Percentiles rank a stretch among this genome's conserved stretches.
These are phyloP conservation scores for Sabuloglossum arenarium DNA, from an alignment of 495 filamentous ascomycete species.

Conservation along the genomic window DNA sequence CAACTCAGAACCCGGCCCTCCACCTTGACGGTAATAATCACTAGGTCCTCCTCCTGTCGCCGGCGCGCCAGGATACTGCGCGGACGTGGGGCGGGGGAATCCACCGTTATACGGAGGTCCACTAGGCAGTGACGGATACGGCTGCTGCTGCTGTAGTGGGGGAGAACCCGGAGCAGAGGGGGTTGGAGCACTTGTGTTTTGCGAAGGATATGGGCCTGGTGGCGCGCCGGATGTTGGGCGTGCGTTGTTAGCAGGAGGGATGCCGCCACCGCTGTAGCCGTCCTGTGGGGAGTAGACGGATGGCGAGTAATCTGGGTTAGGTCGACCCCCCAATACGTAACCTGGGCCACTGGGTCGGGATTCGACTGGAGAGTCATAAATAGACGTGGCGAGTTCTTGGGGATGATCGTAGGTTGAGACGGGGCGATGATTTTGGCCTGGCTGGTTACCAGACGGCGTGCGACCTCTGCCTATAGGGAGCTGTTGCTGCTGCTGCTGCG, in stretches of 20 bases:
- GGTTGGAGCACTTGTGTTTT: not conserved
- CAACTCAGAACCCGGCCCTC: not conserved
- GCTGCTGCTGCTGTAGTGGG: not conserved
- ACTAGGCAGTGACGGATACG: not conserved
- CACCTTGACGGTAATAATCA: not conserved
- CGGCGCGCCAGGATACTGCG: not conserved
- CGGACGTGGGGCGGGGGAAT: not conserved
- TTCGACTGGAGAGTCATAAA: constrained; percentile 63
- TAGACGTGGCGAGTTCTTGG: constrained; percentile 68
- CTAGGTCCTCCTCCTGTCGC: not conserved
- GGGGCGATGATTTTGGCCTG: constrained; percentile 29
- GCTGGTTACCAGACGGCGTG: constrained; percentile 13
- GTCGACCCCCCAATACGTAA: constrained; percentile 20
- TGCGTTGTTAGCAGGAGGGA: not conserved
- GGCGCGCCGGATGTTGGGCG: not conserved
- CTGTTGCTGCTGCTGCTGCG: constrained; percentile 5
- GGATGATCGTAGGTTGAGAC: constrained; percentile 59
- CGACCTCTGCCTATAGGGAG: not conserved
- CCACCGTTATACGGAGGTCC: not conserved
- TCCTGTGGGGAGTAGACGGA: constrained; percentile 36
- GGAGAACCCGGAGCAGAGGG: not conserved
- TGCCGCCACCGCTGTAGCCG: constrained; percentile 16
- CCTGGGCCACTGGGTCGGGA: constrained; percentile 21
- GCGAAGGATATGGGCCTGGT: not conserved
- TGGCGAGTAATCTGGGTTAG: constrained; percentile 32